These are phyloP conservation scores for Fragaria iinumae DNA, from an alignment of 306 rosid species.

Conservation along the genomic window DNA sequence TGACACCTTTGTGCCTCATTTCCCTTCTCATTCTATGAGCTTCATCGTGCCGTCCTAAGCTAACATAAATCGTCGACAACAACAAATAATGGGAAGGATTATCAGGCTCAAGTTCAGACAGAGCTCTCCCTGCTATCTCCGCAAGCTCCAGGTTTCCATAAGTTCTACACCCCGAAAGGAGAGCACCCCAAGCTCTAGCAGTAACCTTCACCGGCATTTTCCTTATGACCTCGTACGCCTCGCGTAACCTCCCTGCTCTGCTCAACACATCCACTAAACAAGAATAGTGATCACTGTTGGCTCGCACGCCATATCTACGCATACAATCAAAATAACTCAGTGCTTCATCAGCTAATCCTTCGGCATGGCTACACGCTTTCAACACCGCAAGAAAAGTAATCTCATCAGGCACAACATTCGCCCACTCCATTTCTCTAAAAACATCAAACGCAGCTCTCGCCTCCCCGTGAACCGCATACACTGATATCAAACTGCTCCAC, in stretches of 20 bases:
- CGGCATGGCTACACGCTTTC: constrained; percentile 74
- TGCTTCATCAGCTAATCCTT: constrained; percentile 69
- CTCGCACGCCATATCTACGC: constrained; percentile 48
- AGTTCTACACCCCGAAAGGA: constrained; percentile 74
- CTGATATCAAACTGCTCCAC: constrained; percentile 76
- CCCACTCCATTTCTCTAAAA: constrained; percentile 54
- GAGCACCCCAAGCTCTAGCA: constrained; percentile 78
- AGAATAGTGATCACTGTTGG: constrained; percentile 72
- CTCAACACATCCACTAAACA: constrained; percentile 77
- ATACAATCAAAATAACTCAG: constrained; percentile 49
- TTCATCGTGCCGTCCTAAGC: constrained; percentile 64
- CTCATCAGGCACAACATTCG: constrained; percentile 56
- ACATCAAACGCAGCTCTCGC: constrained; percentile 54
- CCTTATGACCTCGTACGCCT: constrained; percentile 58
- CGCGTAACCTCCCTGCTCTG: constrained; percentile 68
- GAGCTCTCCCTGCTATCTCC: constrained; percentile 64
- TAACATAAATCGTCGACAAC: constrained; percentile 56
- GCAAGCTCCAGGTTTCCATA: constrained; percentile 62
- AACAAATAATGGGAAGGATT: constrained; percentile 75
- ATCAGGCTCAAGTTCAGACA: constrained; percentile 66
- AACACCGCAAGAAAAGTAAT: constrained; percentile 63
- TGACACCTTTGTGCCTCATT: constrained; percentile 59
- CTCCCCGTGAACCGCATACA: constrained; percentile 67
- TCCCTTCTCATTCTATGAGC: constrained; percentile 51
- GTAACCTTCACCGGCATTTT: constrained; percentile 76